These are phyloP conservation scores for Hypsizygus marmoreus DNA, from an alignment of 768 basidiomycete species.

Conservation along the genomic window DNA sequence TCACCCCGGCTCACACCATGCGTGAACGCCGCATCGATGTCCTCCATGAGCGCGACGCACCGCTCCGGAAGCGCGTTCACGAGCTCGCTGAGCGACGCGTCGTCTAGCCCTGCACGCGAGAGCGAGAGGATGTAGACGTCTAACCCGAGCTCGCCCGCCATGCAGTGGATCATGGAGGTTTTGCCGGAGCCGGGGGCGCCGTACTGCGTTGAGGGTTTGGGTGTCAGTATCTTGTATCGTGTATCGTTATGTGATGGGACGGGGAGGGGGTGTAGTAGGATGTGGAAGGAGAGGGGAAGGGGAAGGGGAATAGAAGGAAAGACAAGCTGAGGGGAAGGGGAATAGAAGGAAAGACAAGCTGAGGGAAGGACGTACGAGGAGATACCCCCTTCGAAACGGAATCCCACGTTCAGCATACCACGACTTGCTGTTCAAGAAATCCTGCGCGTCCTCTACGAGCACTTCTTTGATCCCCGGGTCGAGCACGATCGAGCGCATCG, in stretches of 20 bases:
- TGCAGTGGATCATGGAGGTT: constrained; percentile 65
- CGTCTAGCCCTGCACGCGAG: constrained; percentile 57
- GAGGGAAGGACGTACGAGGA: constrained; percentile 37
- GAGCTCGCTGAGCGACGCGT: constrained; percentile 51
- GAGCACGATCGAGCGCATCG: constrained; percentile 57
- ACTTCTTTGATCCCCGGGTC: constrained; percentile 58
- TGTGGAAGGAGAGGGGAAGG: too few species aligned
- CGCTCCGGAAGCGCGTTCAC: constrained; percentile 53
- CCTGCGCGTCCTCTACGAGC: constrained; percentile 58
- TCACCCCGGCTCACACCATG: constrained; percentile 28
- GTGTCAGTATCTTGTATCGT: too few species aligned
- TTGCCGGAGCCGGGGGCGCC: constrained; percentile 76
- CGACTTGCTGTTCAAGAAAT: constrained; percentile 56
- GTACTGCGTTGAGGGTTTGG: constrained; percentile 40
- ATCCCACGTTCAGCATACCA: constrained; percentile 72
- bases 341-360: not conserved
- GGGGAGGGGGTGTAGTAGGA: too few species aligned
- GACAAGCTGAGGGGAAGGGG: not conserved
- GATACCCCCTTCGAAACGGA: constrained; percentile 68
- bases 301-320: too few species aligned
- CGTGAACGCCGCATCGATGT: constrained; percentile 68
- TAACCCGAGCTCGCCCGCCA: constrained; percentile 71
- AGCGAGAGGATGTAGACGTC: constrained; percentile 68
- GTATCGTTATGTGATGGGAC: too few species aligned
- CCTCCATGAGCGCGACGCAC: constrained; percentile 71